Percentiles rank a stretch among this genome's conserved stretches.
Evolutionary conservation across 768 basidiomycete genomes (phyloP).

Genomic region (Cystoderma amianthinum): DNA sequence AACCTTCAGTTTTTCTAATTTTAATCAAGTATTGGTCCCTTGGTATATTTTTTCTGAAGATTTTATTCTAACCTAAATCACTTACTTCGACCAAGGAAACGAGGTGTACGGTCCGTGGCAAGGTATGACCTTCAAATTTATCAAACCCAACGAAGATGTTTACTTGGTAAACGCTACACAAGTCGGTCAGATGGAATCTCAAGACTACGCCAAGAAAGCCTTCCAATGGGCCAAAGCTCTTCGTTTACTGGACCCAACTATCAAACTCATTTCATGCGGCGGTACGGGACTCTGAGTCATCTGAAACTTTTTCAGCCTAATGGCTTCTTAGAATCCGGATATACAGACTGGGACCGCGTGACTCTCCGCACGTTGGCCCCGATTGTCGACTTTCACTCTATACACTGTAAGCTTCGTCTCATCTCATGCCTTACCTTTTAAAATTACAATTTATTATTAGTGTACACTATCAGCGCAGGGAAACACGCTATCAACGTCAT

Average conservation of each 20-base stretch:
- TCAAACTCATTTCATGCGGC: constrained; percentile 52
- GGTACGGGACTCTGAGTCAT: constrained; percentile 16
- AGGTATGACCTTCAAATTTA: constrained; percentile 17
- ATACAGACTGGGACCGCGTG: constrained; percentile 35
- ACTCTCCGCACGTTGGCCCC: constrained; percentile 31
- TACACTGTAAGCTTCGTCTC: constrained; percentile 23
- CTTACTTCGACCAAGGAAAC: constrained; percentile 33
- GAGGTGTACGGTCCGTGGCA: constrained; percentile 55
- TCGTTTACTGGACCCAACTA: constrained; percentile 45
- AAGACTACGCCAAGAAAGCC: constrained; percentile 49
- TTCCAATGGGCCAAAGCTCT: constrained; percentile 59
- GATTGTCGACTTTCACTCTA: constrained; percentile 44
- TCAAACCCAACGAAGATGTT: background rate
- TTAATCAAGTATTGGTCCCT: constrained; percentile 27
- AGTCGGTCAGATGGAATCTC: constrained; percentile 50
- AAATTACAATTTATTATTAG: no score
- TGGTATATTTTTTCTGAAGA: constrained; percentile 8
- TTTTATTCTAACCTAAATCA: background rate
- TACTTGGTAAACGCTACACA: background rate
- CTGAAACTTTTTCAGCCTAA: constrained; percentile 7
- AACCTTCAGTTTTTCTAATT: background rate
- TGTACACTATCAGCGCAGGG: constrained; percentile 33
- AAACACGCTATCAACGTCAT: constrained; percentile 47
- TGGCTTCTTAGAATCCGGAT: constrained; percentile 25
- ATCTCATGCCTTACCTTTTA: background rate